Evolutionary conservation across 2,329 filamentous ascomycete species (phyloP).

Genomic region (Fonsecaea multimorphosa): DNA sequence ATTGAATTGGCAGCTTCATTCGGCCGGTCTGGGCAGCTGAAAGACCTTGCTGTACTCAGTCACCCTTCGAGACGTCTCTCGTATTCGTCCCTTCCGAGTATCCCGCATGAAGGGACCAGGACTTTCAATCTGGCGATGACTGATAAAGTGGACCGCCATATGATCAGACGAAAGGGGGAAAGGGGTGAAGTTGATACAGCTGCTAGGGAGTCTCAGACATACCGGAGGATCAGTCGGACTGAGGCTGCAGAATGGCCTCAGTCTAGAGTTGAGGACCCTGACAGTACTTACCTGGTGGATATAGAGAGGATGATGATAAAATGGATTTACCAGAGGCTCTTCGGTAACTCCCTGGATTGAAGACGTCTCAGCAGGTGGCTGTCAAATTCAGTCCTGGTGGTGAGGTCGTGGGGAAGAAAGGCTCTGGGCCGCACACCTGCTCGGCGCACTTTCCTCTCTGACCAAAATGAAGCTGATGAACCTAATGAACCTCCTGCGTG

Average conservation of each 20-base stretch:
- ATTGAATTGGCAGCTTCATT: background rate
- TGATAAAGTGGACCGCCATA: background rate
- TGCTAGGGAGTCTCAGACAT: background rate
- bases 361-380: no score
- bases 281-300: background rate
- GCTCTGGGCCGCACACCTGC: background rate
- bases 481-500: background rate
- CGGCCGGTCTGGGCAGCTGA: background rate
- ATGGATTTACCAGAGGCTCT: background rate
- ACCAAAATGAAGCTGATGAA: no score
- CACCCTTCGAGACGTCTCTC: background rate
- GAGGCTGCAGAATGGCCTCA: background rate
- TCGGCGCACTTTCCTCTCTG: conserved; percentile 1
- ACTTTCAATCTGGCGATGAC: background rate
- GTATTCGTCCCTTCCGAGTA: background rate
- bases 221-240: background rate
- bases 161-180: background rate
- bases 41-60: background rate
- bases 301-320: background rate
- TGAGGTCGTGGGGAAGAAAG: background rate
- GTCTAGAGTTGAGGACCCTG: background rate
- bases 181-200: background rate
- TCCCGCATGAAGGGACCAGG: background rate
- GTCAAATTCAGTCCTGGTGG: no score
- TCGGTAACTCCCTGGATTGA: background rate